phyloP scores from a whole-genome alignment of 1,284 basidiomycete species.

The Coniferiporia sulphurascens region DNA sequence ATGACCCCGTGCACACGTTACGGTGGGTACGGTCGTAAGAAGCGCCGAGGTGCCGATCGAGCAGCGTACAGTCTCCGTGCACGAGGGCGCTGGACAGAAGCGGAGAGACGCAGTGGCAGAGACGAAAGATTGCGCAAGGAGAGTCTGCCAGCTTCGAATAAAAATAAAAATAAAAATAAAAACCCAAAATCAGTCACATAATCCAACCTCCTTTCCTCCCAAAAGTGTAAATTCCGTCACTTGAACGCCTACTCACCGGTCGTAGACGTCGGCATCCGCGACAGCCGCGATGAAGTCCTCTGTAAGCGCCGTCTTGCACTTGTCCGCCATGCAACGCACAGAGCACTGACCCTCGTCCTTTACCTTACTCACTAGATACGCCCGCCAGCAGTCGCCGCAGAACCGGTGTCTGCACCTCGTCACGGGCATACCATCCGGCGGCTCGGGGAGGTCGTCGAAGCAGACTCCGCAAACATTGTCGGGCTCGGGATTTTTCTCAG shows the following conservation, averaged over 20 bases:
- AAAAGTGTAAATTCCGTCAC: no score
- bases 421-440: constrained; percentile 35
- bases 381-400: constrained; percentile 53
- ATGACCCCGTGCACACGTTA: constrained; percentile 45
- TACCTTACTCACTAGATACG: constrained; percentile 55
- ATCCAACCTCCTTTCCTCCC: not conserved
- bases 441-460: constrained; percentile 33
- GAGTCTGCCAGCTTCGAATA: constrained; percentile 42
- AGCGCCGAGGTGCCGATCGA: constrained; percentile 36
- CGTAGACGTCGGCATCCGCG: constrained; percentile 30
- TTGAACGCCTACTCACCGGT: constrained; percentile 28
- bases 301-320: constrained; percentile 49
- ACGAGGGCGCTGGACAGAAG: constrained; percentile 50
- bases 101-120: constrained; percentile 49
- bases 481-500: not conserved
- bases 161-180: no score
- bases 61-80: constrained; percentile 30
- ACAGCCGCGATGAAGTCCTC: constrained; percentile 41
- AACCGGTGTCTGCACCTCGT: constrained; percentile 49
- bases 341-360: constrained; percentile 55
- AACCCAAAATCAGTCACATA: not conserved
- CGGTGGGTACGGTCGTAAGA: constrained; percentile 52
- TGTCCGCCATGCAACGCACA: constrained; percentile 60
- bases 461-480: constrained; percentile 45
- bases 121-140: constrained; percentile 58